Base-by-base conservation (phyloP, 306 rosid genomes). In the Ormosia semicastrata region DNA sequence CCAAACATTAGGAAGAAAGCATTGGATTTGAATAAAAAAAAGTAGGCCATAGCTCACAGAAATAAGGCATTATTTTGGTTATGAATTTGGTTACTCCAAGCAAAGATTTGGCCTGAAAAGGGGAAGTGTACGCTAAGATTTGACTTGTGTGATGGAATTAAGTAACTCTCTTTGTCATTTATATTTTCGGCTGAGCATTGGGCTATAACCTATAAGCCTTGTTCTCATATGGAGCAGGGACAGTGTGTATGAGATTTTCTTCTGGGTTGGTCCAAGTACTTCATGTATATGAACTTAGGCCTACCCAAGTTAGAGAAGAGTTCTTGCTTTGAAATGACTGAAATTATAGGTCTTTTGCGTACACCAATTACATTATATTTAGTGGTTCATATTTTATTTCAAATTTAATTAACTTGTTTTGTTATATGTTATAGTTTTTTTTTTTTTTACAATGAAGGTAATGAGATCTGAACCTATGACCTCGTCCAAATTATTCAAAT, bases 21-120 rank as follows among this genome's bases (percentile, higher is more conserved):
- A 41, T 18, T 66, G 18, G n/a, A 39, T 65, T 65, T 65, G 52
- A 47, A 47, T 10, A 24, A 15, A 32, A 13, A 7, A 75, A 50
- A 24, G 10, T 8, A 41, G 52, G 73, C 43, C 5, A 78, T 17
- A 54, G 58, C 10, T 29, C 15, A 59, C 49, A 43, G 72, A 68
- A 80, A 47, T 44, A 33, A 33, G 41, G 64, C 73, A 49, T 24
- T 15, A 41, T 73, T 54, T 57, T 36, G 58, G 29, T 14, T 59
- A 33, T 36, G 58, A 47, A 75, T 70, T 75, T 69, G 68, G 82
- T 68, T 32, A 74, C 82, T 67, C 56, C 82, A 60, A 80, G 82
- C 74, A 43, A 79, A 33, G 24, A 10, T 6, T 39, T 15, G 60
- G 14, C 9, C 8, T 33, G 14, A 39, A 59, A 49, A 5, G 30